A percentile compares a stretch with the other conserved stretches of the same genome.
Evolutionary conservation across 176 grass and related monocot genomes (phyloP).

Genomic region (barley (Hordeum vulgare)): MorexV3_pseudomolecules_assembly NC_058524.1:371065776-371066275

Average conservation of each 20-base stretch:
- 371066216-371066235: neutral
- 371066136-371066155: neutral
- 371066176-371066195: neutral
- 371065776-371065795: conserved; percentile 32
- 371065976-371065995: conserved; percentile 32
- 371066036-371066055: conserved; percentile 23
- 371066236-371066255: too few relatives aligned
- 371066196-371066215: neutral
- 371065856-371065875: conserved; percentile 25
- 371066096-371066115: conserved; percentile 37
- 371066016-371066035: conserved; percentile 24
- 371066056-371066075: conserved; percentile 43
- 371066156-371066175: conserved; percentile 31
- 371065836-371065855: neutral
- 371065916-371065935: conserved; percentile 19
- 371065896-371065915: conserved; percentile 31
- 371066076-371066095: conserved; percentile 11
- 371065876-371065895: conserved; percentile 25
- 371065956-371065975: conserved; percentile 40
- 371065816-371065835: neutral
- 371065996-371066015: conserved; percentile 14
- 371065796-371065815: conserved; percentile 25
- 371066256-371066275: too few relatives aligned
- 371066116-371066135: neutral
- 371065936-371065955: conserved; percentile 37